Evolutionary conservation across 768 basidiomycete genomes (phyloP), one percentile per base, ranked within the genome.

Genomic region (Rhodotorula paludigena): DNA sequence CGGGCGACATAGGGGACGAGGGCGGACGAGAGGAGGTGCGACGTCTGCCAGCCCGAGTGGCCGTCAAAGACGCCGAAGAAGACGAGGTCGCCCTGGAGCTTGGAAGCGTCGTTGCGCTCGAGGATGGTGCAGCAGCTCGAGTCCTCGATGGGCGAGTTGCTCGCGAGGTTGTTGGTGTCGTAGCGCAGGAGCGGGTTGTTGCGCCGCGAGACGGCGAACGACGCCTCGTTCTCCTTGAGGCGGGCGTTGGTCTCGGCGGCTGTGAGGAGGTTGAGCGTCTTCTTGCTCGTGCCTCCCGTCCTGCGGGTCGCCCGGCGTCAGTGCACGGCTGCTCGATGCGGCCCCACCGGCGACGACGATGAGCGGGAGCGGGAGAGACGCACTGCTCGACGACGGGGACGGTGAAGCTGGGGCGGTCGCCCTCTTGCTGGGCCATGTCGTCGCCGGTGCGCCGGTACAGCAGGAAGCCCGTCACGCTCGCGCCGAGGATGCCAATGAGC

Each of bases 61-160:
- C 92, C 92, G 73, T 92, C 92, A 56, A 73, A 71, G 20, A 70
- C 57, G 14, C 64, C 62, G 44, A 68, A 68, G 52, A 66, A 65
- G 42, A 53, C 57, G 55, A 73, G 57, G 52, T 69, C 66, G 7
- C 68, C 67, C 36, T 66, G 36, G n/a, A 74, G 64, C 51, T 63
- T 63, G 36, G 39, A 32, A 11, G 32, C 25, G n/a, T 41, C 10
- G 42, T 74, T 70, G 21, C 74, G 66, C 61, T 74, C 71, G 39
- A 75, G 60, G 42, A 75, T 66, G 23, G 72, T 65, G 62, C 71
- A 73, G 54, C 66, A 66, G 39, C 64, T 61, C 33, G 91, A 86
- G 77, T 99, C 96, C 78, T 99, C 96, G 58, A 96, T 86, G 14
- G 92, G 90, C 66, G 88, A 85, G 75, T 99, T 99, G 6, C 91